phyloP scores from a whole-genome alignment of 352 stramenopile species.

The Pythium myriotylum region DNA sequence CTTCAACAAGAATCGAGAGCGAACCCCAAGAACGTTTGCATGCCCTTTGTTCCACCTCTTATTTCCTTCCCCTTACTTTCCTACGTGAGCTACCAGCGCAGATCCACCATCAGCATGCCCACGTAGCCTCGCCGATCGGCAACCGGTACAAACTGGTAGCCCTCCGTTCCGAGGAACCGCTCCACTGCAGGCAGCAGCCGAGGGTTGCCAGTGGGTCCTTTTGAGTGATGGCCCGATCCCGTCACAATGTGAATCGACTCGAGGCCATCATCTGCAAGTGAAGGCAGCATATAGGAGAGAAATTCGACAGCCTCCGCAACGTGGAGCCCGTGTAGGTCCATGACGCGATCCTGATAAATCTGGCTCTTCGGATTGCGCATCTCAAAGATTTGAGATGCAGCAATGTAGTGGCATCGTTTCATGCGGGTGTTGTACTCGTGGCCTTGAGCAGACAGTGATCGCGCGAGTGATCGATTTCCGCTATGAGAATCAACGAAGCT shows the following conservation, averaged over 20 bases:
- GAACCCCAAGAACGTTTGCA: constrained; percentile 2
- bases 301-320: constrained; percentile 82
- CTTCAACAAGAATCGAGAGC: no score
- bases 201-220: constrained; percentile 60
- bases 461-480: constrained; percentile 75
- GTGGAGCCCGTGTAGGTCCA: constrained; percentile 85
- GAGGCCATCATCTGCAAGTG: constrained; percentile 68
- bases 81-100: constrained; percentile 53
- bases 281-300: constrained; percentile 70
- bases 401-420: constrained; percentile 80
- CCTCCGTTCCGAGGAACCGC: constrained; percentile 73
- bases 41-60: constrained; percentile 13
- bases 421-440: constrained; percentile 86
- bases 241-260: constrained; percentile 82
- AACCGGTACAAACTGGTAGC: constrained; percentile 75
- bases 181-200: constrained; percentile 78
- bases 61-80: constrained; percentile 11
- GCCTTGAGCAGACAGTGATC: constrained; percentile 71
- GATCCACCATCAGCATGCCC: constrained; percentile 83
- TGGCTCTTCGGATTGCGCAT: constrained; percentile 74
- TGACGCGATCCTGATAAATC: constrained; percentile 74
- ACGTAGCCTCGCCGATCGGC: constrained; percentile 75
- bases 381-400: constrained; percentile 79
- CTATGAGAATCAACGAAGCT: constrained; percentile 31
- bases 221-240: constrained; percentile 84